These are phyloP conservation scores for Pyronema domesticum DNA, from an alignment of 495 filamentous ascomycete genomes.

Conservation along the genomic window DNA sequence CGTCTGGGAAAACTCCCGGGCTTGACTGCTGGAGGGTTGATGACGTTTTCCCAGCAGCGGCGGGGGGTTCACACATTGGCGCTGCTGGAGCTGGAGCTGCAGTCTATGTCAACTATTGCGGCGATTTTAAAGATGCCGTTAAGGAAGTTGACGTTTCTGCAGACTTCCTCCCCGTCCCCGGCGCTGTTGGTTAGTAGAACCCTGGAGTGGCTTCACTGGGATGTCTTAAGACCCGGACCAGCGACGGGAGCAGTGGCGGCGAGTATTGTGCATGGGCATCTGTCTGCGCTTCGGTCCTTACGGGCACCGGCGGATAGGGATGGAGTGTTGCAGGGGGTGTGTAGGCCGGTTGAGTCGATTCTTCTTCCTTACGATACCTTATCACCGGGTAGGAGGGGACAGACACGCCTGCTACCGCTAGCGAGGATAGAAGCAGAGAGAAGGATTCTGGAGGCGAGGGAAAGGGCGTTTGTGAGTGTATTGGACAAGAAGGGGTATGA, in stretches of 20 bases:
- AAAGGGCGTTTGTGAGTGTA: conserved; percentile 36
- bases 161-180: conserved; percentile 37
- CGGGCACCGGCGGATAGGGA: conserved; percentile 60
- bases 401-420: conserved; percentile 31
- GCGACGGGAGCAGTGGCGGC: conserved; percentile 57
- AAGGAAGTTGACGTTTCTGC: conserved; percentile 50
- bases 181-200: conserved; percentile 45
- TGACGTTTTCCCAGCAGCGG: conserved; percentile 45
- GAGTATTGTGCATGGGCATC: conserved; percentile 49
- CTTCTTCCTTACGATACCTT: conserved; percentile 33
- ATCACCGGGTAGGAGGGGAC: conserved; percentile 19
- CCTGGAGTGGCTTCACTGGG: conserved; percentile 64
- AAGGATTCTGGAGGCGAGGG: conserved; percentile 38
- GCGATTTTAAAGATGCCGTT: conserved; percentile 53
- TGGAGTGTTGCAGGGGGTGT: conserved; percentile 54
- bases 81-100: conserved; percentile 47
- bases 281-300: conserved; percentile 49
- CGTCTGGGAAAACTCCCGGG: conserved; percentile 61
- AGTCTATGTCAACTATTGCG: conserved; percentile 51
- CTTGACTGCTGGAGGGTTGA: conserved; percentile 58
- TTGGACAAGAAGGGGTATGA: conserved; percentile 32
- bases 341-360: conserved; percentile 36
- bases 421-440: conserved; percentile 39
- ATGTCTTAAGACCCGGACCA: conserved; percentile 39
- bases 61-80: conserved; percentile 39